These are phyloP conservation scores for Colletotrichum tabaci DNA, from an alignment of 2,329 filamentous ascomycete genomes.

Conservation along the genomic window DNA sequence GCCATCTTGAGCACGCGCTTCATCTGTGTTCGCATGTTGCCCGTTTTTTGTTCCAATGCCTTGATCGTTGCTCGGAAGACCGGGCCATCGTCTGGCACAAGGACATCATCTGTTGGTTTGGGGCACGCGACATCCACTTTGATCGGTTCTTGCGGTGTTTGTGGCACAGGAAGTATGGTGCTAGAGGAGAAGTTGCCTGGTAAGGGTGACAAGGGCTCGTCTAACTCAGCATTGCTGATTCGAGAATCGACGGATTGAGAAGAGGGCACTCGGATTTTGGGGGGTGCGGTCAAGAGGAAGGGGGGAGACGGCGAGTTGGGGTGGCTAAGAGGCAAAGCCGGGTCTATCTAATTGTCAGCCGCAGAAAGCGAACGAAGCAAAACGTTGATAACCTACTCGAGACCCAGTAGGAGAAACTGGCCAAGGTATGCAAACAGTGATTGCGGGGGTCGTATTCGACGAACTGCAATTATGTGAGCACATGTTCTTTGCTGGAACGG, in stretches of 20 bases:
- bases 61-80: conserved; percentile 98
- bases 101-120: conserved; percentile 87
- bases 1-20: conserved; percentile 96
- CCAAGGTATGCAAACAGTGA: conserved; percentile 89
- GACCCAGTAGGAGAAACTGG: conserved; percentile 96
- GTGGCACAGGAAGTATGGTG: conserved; percentile 41
- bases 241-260: conserved; percentile 89
- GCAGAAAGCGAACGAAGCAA: conserved; percentile 3
- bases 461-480: conserved; percentile 71
- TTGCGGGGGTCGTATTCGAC: conserved; percentile 97
- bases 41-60: conserved; percentile 94
- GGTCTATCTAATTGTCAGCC: conserved; percentile 56
- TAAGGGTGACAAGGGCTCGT: conserved; percentile 72
- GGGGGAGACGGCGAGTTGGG: conserved; percentile 79
- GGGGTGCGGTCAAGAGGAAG: conserved; percentile 81
- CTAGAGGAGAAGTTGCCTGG: conserved; percentile 48
- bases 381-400: conserved; percentile 71
- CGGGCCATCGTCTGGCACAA: conserved; percentile 90
- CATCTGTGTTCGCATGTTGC: conserved; percentile 93
- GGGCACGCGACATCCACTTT: conserved; percentile 92
- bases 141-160: conserved; percentile 65
- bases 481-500: conserved; percentile 14
- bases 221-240: conserved; percentile 79
- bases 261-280: conserved; percentile 87
- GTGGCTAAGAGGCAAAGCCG: conserved; percentile 62